Percentiles rank a stretch among this genome's conserved stretches.
These are phyloP conservation scores for Epichloe brachyelytri DNA, from an alignment of 2,329 filamentous ascomycete genomes.

Conservation along the genomic window DNA sequence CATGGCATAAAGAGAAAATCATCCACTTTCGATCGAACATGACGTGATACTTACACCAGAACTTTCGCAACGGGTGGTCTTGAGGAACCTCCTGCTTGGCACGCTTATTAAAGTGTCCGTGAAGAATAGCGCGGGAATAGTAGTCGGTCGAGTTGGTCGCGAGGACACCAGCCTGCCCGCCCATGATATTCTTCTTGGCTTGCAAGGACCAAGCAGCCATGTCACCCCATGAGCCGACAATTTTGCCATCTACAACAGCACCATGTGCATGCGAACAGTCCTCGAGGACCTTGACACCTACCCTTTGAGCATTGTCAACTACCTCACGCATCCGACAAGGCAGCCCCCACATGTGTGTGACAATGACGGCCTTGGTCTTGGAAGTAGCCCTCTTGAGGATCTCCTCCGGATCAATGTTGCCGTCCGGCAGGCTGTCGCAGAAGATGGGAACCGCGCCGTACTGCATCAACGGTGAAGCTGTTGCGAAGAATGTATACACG, in stretches of 20 bases:
- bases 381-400: neutral
- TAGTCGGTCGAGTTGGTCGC: neutral
- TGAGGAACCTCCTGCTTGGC: neutral
- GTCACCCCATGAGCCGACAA: conserved; percentile 3
- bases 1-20: too few species aligned
- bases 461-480: conserved; percentile 2
- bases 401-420: conserved; percentile 2
- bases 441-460: conserved; percentile 3
- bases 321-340: conserved; percentile 4
- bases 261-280: conserved; percentile 5
- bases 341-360: conserved; percentile 6
- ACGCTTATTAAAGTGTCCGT: neutral
- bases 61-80: neutral
- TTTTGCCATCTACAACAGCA: conserved; percentile 1
- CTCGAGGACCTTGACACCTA: neutral
- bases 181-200: neutral
- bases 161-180: neutral
- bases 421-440: conserved; percentile 1
- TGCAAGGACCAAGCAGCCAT: neutral
- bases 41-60: too few species aligned
- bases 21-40: too few species aligned
- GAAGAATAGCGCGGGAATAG: neutral
- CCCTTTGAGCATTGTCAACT: neutral
- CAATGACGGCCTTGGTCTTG: conserved; percentile 4
- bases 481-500: conserved; percentile 3